These are phyloP conservation scores for Alternaria postmessia DNA, from an alignment of 2,329 filamentous ascomycete genomes.

Conservation along the genomic window DNA sequence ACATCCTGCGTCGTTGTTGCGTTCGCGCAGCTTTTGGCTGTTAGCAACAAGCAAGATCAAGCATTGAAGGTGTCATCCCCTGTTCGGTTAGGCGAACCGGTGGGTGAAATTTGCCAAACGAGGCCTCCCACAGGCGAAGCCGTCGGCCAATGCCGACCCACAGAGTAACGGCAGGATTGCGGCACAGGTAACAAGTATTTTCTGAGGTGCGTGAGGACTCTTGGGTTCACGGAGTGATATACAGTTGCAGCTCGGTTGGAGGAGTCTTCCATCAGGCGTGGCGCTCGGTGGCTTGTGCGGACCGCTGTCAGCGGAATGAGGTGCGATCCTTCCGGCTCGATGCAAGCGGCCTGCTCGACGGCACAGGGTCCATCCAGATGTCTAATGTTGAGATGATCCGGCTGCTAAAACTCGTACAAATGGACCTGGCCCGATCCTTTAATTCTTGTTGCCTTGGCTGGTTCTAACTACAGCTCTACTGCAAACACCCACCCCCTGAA, in stretches of 20 bases:
- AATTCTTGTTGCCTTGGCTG: background rate
- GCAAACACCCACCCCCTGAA: background rate
- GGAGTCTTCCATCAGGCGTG: constrained; percentile 1
- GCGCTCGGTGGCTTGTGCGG: constrained; percentile 4
- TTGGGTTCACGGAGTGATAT: constrained; percentile 1
- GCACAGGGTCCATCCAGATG: background rate
- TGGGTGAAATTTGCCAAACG: constrained; percentile 12
- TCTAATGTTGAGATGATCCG: background rate
- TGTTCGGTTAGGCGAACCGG: constrained; percentile 6
- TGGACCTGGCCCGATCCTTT: constrained; percentile 2
- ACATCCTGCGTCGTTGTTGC: background rate
- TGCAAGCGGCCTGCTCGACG: background rate
- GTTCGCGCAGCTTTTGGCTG: background rate
- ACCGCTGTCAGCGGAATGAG: constrained; percentile 5
- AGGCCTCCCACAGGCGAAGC: constrained; percentile 4
- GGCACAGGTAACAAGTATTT: constrained; percentile 3
- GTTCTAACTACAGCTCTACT: background rate
- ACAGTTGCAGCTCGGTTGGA: constrained; percentile 8
- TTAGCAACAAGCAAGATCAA: background rate
- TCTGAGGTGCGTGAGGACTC: background rate
- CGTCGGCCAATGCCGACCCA: constrained; percentile 9
- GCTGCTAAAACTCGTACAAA: background rate
- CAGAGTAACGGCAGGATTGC: constrained; percentile 4
- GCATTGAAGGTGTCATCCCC: background rate
- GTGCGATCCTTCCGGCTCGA: constrained; percentile 2